Percentiles rank a stretch among this genome's conserved stretches.
Conservation (phyloP, 176 grass and related monocot species). For the Avena sativa region DNA sequence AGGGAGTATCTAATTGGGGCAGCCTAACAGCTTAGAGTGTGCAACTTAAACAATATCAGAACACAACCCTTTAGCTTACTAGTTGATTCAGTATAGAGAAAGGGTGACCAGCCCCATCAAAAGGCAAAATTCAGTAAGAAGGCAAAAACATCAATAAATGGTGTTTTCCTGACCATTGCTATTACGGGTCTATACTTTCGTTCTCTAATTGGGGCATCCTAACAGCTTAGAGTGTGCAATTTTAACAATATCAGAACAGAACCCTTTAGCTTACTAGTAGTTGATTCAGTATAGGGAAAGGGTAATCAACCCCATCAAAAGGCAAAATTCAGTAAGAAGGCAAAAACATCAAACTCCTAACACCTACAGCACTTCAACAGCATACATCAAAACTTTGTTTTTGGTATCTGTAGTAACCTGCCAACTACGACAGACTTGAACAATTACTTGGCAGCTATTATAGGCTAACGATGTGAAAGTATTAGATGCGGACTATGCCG, state of each 20-base stretch:
- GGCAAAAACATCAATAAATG: background rate
- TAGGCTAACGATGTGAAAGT: background rate
- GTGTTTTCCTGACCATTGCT: conserved; percentile 15
- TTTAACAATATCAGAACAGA: conserved; percentile 3
- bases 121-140: background rate
- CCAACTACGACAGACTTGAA: background rate
- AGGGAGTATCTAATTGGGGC: background rate
- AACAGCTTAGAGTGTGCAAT: conserved; percentile 4
- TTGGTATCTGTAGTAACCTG: conserved; percentile 6
- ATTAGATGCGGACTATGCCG: background rate
- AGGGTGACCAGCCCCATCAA: conserved; percentile 1
- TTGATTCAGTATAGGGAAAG: background rate
- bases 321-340: background rate
- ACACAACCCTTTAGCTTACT: background rate
- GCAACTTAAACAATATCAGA: conserved; percentile 11
- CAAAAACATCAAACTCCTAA: conserved; percentile 3
- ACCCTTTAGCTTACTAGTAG: background rate
- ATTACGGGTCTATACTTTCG: background rate
- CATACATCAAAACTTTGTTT: conserved; percentile 26
- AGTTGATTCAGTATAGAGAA: background rate
- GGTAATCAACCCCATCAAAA: conserved; percentile 23
- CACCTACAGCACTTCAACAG: background rate
- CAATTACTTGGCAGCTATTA: conserved; percentile 20
- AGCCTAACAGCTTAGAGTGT: conserved; percentile 7
- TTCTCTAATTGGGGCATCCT: conserved; percentile 9